phyloP scores from a whole-genome alignment of 768 basidiomycete species.

The Serendipita indica region DNA sequence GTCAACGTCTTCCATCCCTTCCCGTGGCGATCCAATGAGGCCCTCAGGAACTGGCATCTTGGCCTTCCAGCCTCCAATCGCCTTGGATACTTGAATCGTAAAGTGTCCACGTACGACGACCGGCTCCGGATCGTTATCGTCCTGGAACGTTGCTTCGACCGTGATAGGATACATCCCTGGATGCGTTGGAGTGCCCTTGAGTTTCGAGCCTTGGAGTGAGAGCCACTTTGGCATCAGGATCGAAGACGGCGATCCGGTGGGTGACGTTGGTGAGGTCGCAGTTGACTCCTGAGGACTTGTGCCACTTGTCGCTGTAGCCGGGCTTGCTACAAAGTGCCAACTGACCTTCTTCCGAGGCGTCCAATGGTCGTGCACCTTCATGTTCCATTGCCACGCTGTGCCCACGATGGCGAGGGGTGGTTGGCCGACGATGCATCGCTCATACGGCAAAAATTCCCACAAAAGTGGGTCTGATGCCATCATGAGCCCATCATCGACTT shows the following conservation, averaged over 20 bases:
- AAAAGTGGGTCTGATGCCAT: neutral
- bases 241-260: neutral
- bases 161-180: constrained; percentile 3
- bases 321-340: neutral
- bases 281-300: neutral
- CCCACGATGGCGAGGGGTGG: constrained; percentile 8
- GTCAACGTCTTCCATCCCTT: neutral
- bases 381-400: constrained; percentile 7
- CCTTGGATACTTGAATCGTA: constrained; percentile 5
- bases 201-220: constrained; percentile 1
- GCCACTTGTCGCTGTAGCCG: neutral
- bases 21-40: neutral
- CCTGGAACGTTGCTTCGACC: constrained; percentile 7
- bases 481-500: neutral
- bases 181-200: constrained; percentile 3
- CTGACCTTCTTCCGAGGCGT: neutral
- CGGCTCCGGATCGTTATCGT: constrained; percentile 4
- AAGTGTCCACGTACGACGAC: neutral
- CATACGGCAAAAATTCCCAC: constrained; percentile 6
- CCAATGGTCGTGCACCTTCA: constrained; percentile 9
- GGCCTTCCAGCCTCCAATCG: constrained; percentile 7
- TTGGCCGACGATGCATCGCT: constrained; percentile 3
- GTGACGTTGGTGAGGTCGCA: neutral
- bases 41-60: neutral
- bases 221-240: neutral